A percentile compares a stretch with the other conserved stretches of the same genome.
Evolutionary conservation across 768 basidiomycete genomes (phyloP).

Genomic region (Leccinum subtestaceum): DNA sequence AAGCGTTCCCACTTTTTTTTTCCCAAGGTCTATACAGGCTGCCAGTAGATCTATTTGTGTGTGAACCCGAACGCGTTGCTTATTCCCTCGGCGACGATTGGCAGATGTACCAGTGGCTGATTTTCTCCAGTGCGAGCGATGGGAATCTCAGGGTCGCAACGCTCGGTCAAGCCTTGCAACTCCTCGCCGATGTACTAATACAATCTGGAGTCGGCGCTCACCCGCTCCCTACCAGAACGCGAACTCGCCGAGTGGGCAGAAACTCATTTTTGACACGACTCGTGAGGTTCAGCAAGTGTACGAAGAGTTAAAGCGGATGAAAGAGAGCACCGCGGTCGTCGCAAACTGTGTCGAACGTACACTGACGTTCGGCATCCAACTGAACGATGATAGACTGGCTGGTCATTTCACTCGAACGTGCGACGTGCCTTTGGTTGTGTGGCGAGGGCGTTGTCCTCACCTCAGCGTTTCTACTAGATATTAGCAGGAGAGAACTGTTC

Average conservation of each 20-base stretch:
- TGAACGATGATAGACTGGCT: not conserved
- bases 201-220: too few relatives aligned
- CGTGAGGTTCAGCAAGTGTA: slow-evolving; percentile 45
- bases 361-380: not conserved
- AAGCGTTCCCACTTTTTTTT: too few relatives aligned
- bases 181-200: too few relatives aligned
- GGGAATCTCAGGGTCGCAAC: too few relatives aligned
- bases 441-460: not conserved
- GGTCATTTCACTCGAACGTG: not conserved
- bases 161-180: too few relatives aligned
- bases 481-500: not conserved
- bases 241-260: slow-evolving; percentile 38
- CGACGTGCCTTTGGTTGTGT: not conserved
- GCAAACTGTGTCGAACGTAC: slow-evolving; percentile 14
- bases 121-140: too few relatives aligned
- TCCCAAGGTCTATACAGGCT: too few relatives aligned
- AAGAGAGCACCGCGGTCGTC: slow-evolving; percentile 57
- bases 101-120: too few relatives aligned
- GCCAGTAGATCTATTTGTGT: too few relatives aligned
- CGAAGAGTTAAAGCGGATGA: slow-evolving; percentile 51
- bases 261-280: slow-evolving; percentile 42
- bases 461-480: not conserved
- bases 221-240: too few relatives aligned
- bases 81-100: not conserved
- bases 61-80: too few relatives aligned